A percentile compares a stretch with the other conserved stretches of the same genome.
Conservation (phyloP, 345 rosid genomes). For the Salix udensis region DNA sequence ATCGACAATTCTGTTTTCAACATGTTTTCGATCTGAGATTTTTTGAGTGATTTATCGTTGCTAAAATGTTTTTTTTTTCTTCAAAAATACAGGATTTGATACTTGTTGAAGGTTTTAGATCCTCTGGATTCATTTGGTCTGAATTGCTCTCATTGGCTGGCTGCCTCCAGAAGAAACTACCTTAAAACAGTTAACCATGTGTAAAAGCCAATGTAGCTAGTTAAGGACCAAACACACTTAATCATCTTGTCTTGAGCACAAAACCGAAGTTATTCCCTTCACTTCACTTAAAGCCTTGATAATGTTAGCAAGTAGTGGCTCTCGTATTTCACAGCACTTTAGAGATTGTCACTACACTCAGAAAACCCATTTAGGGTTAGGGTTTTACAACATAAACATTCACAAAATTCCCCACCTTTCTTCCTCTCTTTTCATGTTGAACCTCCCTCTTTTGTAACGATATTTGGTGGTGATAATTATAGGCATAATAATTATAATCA, state of each 20-base stretch:
- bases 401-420: slow-evolving; percentile 12
- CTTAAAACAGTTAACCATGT: too few relatives aligned
- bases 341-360: slow-evolving; percentile 35
- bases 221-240: too few relatives aligned
- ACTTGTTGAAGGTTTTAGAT: slow-evolving; percentile 29
- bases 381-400: slow-evolving; percentile 43
- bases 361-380: slow-evolving; percentile 26
- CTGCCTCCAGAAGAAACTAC: too few relatives aligned
- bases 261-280: not conserved
- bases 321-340: slow-evolving; percentile 52
- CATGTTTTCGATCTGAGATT: slow-evolving; percentile 37
- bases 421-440: slow-evolving; percentile 45
- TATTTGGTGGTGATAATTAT: slow-evolving; percentile 5
- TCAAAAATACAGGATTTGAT: slow-evolving; percentile 3
- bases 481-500: slow-evolving; percentile 10
- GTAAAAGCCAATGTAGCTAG: too few relatives aligned
- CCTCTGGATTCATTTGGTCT: slow-evolving; percentile 10
- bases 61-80: not conserved
- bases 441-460: slow-evolving; percentile 28
- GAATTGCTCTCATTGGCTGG: slow-evolving; percentile 2
- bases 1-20: slow-evolving; percentile 9
- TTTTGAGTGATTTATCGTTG: not conserved
- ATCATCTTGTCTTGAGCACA: not conserved
- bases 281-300: not conserved
- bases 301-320: slow-evolving; percentile 70